These are phyloP conservation scores for Yarrowia alimentaria DNA, from an alignment of 805 yeast genomes.

Conservation along the genomic window DNA sequence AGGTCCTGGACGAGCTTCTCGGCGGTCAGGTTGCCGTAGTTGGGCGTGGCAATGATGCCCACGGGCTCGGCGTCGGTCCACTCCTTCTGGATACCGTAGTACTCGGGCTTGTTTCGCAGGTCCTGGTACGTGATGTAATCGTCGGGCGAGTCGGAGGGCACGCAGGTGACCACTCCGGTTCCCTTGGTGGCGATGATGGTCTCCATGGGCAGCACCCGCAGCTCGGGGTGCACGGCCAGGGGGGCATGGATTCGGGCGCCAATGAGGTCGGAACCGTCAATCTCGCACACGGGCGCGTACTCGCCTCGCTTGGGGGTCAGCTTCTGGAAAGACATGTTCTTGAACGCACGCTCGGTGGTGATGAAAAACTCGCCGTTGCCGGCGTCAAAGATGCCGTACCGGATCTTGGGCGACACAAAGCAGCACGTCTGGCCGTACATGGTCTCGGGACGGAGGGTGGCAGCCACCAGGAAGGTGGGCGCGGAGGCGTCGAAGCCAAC, in stretches of 20 bases:
- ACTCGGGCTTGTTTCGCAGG: conserved; percentile 84
- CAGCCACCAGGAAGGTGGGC: conserved; percentile 82
- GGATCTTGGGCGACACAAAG: conserved; percentile 93
- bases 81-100: conserved; percentile 74
- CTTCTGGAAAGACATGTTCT: conserved; percentile 95
- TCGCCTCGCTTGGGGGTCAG: conserved; percentile 85
- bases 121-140: conserved; percentile 87
- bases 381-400: conserved; percentile 86
- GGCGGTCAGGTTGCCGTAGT: conserved; percentile 87
- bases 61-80: conserved; percentile 80
- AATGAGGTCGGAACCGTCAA: conserved; percentile 71
- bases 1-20: conserved; percentile 76
- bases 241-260: conserved; percentile 91
- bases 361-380: conserved; percentile 71
- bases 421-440: conserved; percentile 99
- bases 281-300: conserved; percentile 55
- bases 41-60: conserved; percentile 73
- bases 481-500: conserved; percentile 45
- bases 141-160: conserved; percentile 98
- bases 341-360: conserved; percentile 92
- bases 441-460: conserved; percentile 97
- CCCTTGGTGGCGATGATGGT: conserved; percentile 93
- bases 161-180: conserved; percentile 97
- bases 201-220: conserved; percentile 95
- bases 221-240: conserved; percentile 61